These are phyloP conservation scores for Penicillium macrosclerotiorum DNA, from an alignment of 495 filamentous ascomycete genomes.

Conservation along the genomic window DNA sequence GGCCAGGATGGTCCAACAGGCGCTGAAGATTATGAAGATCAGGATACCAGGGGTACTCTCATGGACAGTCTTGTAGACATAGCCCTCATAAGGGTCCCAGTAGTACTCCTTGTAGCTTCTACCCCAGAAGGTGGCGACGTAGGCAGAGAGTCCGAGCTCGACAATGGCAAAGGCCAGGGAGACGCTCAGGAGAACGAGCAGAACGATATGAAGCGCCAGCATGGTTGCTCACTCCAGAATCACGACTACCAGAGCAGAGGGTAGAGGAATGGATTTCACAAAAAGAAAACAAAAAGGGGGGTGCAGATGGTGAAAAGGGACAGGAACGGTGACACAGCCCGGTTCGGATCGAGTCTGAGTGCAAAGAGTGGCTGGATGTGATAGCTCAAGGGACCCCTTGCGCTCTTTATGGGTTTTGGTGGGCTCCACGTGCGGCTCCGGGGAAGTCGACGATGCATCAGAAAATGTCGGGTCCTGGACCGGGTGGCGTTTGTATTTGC, in stretches of 20 bases:
- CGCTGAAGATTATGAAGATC: constrained; percentile 23
- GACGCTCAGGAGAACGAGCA: constrained; percentile 23
- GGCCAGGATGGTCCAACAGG: constrained; percentile 26
- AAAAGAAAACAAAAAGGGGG: neutral
- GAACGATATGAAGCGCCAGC: constrained; percentile 25
- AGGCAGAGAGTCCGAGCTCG: constrained; percentile 28
- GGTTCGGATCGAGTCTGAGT: too few species aligned
- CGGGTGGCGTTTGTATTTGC: too few species aligned
- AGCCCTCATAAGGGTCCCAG: constrained; percentile 9
- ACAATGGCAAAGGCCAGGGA: constrained; percentile 23
- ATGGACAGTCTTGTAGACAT: constrained; percentile 13
- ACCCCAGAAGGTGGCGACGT: constrained; percentile 7
- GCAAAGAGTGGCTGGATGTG: too few species aligned
- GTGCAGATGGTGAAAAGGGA: neutral
- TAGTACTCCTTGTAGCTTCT: neutral
- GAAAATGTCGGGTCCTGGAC: too few species aligned
- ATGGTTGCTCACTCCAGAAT: too few species aligned
- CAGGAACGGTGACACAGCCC: too few species aligned
- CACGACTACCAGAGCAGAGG: too few species aligned
- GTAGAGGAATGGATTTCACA: neutral
- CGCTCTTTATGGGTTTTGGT: constrained; percentile 10
- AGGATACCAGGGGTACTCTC: constrained; percentile 21
- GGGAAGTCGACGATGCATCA: neutral
- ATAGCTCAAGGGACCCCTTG: constrained; percentile 10
- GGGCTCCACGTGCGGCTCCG: constrained; percentile 7